phyloP scores from a whole-genome alignment of 768 basidiomycete species.

The Lentinula aciculospora region DNA sequence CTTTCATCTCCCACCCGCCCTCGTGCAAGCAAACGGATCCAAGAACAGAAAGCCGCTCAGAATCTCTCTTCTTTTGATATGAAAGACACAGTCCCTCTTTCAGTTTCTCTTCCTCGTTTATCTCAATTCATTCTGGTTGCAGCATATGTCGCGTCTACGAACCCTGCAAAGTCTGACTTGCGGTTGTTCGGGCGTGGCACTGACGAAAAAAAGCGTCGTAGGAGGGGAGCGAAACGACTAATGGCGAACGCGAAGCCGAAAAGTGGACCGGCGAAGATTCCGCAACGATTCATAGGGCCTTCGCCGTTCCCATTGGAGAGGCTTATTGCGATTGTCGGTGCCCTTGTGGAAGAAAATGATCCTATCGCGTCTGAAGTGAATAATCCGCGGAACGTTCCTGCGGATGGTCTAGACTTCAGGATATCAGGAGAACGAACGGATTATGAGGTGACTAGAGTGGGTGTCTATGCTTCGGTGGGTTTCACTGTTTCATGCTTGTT shows the following conservation, averaged over 20 bases:
- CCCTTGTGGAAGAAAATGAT: slow-evolving; percentile 71
- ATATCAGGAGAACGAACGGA: slow-evolving; percentile 71
- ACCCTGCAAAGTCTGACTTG: slow-evolving; percentile 75
- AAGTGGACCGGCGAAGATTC: slow-evolving; percentile 45
- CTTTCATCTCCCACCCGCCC: slow-evolving; percentile 1
- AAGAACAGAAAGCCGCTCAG: not conserved
- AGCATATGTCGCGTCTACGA: slow-evolving; percentile 78
- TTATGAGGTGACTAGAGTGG: slow-evolving; percentile 61
- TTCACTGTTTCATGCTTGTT: not conserved
- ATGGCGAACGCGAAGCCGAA: slow-evolving; percentile 32
- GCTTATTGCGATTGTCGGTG: slow-evolving; percentile 73
- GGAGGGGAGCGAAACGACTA: slow-evolving; percentile 31
- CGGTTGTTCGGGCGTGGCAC: slow-evolving; percentile 76
- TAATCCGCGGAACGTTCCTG: slow-evolving; percentile 31
- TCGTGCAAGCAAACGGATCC: slow-evolving; percentile 1
- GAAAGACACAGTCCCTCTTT: slow-evolving; percentile 12
- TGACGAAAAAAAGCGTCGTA: slow-evolving; percentile 58
- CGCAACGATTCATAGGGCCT: slow-evolving; percentile 79
- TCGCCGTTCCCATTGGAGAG: slow-evolving; percentile 74
- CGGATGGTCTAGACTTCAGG: slow-evolving; percentile 38
- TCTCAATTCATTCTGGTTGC: slow-evolving; percentile 74
- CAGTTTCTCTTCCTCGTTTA: slow-evolving; percentile 50
- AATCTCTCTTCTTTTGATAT: not conserved
- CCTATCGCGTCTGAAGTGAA: slow-evolving; percentile 17
- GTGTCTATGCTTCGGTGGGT: slow-evolving; percentile 54